Conservation (phyloP, 306 rosid genomes). For the Rubus idaeus region DNA sequence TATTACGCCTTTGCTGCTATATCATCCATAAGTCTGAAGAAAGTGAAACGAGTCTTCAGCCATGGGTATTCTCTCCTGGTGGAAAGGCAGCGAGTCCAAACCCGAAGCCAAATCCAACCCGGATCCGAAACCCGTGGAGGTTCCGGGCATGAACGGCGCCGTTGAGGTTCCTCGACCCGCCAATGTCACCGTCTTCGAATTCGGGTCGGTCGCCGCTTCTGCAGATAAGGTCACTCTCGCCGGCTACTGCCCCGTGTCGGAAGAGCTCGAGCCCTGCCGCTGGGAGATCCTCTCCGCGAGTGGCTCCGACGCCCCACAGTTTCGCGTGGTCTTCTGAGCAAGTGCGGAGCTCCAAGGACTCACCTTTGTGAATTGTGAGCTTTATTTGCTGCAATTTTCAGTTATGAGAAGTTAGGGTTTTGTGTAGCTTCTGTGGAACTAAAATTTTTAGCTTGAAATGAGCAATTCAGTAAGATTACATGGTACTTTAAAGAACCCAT, state of each 20-base stretch:
- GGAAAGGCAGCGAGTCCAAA: conserved; percentile 46
- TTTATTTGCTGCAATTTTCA: not conserved
- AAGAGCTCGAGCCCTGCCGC: conserved; percentile 95
- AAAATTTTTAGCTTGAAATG: not conserved
- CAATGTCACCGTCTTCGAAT: conserved; percentile 67
- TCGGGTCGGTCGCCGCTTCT: conserved; percentile 73
- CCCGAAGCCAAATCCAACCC: conserved; percentile 22
- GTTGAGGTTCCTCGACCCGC: conserved; percentile 68
- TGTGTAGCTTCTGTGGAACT: not conserved
- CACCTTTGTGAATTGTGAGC: not conserved
- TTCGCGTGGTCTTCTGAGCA: conserved; percentile 73
- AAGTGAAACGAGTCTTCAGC: not conserved
- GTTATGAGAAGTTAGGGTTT: not conserved
- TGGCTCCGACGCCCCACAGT: conserved; percentile 82
- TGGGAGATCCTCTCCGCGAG: conserved; percentile 87
- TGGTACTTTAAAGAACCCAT: not conserved
- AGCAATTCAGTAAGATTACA: not conserved
- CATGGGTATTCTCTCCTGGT: conserved; percentile 87
- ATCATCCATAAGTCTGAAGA: no score
- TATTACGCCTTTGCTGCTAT: no score
- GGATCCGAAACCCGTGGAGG: conserved; percentile 28
- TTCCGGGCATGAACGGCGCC: conserved; percentile 83
- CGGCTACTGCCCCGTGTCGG: conserved; percentile 93
- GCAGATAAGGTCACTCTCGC: conserved; percentile 82
- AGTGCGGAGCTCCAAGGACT: not conserved